A percentile compares a stretch with the other conserved stretches of the same genome.
Evolutionary conservation across 495 filamentous ascomycete species (phyloP).

Genomic region (Podospora pseudoanserina): DNA sequence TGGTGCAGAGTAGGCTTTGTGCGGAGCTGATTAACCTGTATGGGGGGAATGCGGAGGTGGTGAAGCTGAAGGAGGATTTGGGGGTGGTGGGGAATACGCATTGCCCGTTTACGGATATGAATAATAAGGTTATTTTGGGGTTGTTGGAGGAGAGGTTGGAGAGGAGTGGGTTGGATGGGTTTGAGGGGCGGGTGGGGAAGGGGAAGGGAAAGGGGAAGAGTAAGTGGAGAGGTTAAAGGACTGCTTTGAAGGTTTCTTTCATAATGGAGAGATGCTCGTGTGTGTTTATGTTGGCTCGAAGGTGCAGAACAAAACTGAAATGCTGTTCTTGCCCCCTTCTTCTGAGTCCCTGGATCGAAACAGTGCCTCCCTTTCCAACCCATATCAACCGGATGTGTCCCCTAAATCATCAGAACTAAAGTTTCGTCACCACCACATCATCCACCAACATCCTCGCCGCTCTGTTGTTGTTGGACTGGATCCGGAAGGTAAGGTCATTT

Average conservation of each 20-base stretch:
- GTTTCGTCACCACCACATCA: neutral
- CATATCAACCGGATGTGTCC: too few relatives aligned
- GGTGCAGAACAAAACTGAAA: too few relatives aligned
- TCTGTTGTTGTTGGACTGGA: neutral
- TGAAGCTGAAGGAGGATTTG: neutral
- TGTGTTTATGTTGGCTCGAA: too few relatives aligned
- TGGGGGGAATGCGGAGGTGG: slow-evolving; percentile 1
- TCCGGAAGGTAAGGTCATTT: neutral
- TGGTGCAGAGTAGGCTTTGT: neutral
- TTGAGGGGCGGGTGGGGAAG: neutral
- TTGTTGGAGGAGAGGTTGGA: neutral
- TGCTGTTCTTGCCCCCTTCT: too few relatives aligned
- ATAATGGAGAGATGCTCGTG: too few relatives aligned
- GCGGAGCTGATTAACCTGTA: neutral
- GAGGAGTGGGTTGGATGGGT: neutral
- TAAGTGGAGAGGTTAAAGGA: neutral
- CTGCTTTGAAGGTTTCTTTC: too few relatives aligned
- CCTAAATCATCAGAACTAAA: neutral
- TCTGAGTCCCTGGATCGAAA: too few relatives aligned
- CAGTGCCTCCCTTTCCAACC: too few relatives aligned
- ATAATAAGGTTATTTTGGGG: neutral
- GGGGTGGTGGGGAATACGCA: neutral
- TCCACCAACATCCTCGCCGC: neutral
- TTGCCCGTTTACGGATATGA: neutral
- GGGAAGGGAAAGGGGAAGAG: neutral